These are phyloP conservation scores for Macrophomina phaseolina DNA, from an alignment of 2,329 filamentous ascomycete species.

Conservation along the genomic window DNA sequence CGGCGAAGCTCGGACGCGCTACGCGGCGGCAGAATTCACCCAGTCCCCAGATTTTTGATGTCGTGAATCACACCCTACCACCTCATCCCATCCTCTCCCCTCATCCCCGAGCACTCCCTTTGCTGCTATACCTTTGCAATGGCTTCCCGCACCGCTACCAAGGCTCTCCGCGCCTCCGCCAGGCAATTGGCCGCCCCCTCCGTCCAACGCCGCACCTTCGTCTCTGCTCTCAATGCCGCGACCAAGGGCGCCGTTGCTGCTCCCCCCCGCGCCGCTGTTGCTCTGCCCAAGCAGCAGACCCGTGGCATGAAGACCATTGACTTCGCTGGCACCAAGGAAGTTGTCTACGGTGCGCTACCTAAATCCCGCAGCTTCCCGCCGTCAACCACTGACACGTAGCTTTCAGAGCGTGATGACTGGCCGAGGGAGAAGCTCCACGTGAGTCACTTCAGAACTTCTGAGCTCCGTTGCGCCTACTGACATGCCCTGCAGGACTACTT, in stretches of 20 bases:
- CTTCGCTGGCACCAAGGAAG: slow-evolving; percentile 95
- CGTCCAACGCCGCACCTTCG: slow-evolving; percentile 63
- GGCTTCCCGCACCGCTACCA: slow-evolving; percentile 76
- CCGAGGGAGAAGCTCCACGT: slow-evolving; percentile 97
- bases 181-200: slow-evolving; percentile 60
- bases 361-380: slow-evolving; percentile 29
- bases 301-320: slow-evolving; percentile 98
- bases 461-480: slow-evolving; percentile 35
- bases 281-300: slow-evolving; percentile 66
- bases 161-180: slow-evolving; percentile 63
- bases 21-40: slow-evolving; percentile 24
- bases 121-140: slow-evolving; percentile 59
- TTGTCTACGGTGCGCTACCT: slow-evolving; percentile 77
- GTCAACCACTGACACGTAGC: slow-evolving; percentile 38
- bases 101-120: slow-evolving; percentile 32
- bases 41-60: slow-evolving; percentile 20
- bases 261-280: slow-evolving; percentile 53
- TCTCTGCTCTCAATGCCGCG: slow-evolving; percentile 61
- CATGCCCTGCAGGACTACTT: slow-evolving; percentile 79
- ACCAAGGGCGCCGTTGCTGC: slow-evolving; percentile 51
- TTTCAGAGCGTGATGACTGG: slow-evolving; percentile 93
- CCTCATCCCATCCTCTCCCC: slow-evolving; percentile 32
- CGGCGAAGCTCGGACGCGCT: slow-evolving; percentile 25
- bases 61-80: slow-evolving; percentile 14
- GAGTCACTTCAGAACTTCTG: slow-evolving; percentile 51